These are phyloP conservation scores for Coleophoma eucalyptorum DNA, from an alignment of 2,329 filamentous ascomycete species.

Conservation along the genomic window DNA sequence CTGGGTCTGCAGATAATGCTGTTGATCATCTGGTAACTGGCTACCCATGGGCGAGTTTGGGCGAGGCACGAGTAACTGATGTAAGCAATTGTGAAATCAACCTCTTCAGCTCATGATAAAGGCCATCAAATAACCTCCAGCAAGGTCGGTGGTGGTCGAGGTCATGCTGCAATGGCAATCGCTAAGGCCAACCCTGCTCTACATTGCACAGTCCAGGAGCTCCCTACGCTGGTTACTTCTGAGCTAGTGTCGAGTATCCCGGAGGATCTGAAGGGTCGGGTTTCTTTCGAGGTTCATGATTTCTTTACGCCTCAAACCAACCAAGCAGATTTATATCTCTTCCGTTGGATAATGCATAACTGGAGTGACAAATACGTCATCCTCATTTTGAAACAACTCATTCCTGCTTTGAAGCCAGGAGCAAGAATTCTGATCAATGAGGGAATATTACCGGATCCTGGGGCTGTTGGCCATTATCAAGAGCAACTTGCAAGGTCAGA, in stretches of 20 bases:
- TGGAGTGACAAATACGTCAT: constrained; percentile 36
- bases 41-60: constrained; percentile 5
- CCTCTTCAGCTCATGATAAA: background rate
- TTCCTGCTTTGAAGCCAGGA: constrained; percentile 37
- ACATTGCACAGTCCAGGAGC: constrained; percentile 19
- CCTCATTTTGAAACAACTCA: constrained; percentile 30
- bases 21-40: constrained; percentile 41
- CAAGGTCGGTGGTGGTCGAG: constrained; percentile 22
- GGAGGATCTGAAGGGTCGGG: constrained; percentile 20
- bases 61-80: constrained; percentile 5
- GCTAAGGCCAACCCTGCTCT: constrained; percentile 17
- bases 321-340: constrained; percentile 38
- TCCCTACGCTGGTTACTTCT: constrained; percentile 36
- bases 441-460: constrained; percentile 25
- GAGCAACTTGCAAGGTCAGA: too few relatives aligned
- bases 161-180: constrained; percentile 19
- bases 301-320: constrained; percentile 39
- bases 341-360: constrained; percentile 44
- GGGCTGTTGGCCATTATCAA: background rate
- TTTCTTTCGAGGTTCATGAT: constrained; percentile 31
- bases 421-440: constrained; percentile 28
- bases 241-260: constrained; percentile 6
- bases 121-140: background rate
- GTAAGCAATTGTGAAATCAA: background rate
- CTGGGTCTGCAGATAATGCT: constrained; percentile 31